Conservation (phyloP, 352 stramenopile genomes). For the Phytophthora pisi region DNA sequence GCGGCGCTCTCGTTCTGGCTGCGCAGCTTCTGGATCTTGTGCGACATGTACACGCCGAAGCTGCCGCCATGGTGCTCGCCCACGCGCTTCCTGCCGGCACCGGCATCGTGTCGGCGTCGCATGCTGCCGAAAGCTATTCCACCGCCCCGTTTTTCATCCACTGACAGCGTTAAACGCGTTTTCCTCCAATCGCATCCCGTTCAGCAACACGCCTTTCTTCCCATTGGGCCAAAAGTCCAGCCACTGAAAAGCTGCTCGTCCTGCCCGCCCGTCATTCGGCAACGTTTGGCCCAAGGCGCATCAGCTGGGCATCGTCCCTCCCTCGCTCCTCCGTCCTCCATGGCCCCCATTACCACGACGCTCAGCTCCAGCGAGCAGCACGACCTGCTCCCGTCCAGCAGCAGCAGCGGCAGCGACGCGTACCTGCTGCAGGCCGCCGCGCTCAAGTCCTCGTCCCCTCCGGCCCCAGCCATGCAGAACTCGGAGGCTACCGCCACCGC, state of each 20-base stretch:
- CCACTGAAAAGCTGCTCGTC: conserved; percentile 4
- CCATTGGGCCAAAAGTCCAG: not conserved
- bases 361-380: conserved; percentile 8
- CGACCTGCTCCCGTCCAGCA: not conserved
- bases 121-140: not conserved
- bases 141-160: conserved; percentile 15
- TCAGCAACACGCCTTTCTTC: conserved; percentile 14
- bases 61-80: conserved; percentile 88
- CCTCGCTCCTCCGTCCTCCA: conserved; percentile 7
- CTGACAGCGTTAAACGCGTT: not conserved
- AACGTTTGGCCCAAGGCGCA: conserved; percentile 2
- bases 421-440: conserved; percentile 27
- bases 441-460: not conserved
- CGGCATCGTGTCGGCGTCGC: conserved; percentile 3
- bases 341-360: conserved; percentile 54
- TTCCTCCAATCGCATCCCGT: conserved; percentile 6
- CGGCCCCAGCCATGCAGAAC: too few species aligned
- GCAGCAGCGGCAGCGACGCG: conserved; percentile 1
- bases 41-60: conserved; percentile 90
- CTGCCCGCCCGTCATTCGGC: conserved; percentile 27
- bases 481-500: too few species aligned
- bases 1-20: conserved; percentile 55
- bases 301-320: not conserved
- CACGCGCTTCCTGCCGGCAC: conserved; percentile 43
- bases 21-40: conserved; percentile 92